Evolutionary conservation across 345 rosid species (phyloP), one percentile per base, ranked within the genome.

Genomic region (Nephelium lappaceum): DNA sequence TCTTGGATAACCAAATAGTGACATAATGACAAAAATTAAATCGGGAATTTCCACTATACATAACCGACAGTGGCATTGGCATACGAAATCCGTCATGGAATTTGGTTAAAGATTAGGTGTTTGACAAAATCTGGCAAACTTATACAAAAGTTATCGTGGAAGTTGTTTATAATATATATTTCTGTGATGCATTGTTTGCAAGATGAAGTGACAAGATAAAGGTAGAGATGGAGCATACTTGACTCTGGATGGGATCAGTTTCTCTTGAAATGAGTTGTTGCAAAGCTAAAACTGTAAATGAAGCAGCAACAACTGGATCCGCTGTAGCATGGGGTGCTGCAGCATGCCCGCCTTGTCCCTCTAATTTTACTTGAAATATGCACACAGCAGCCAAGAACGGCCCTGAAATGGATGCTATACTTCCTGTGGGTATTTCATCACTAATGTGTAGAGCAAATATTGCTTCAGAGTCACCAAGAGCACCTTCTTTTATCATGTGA

Each of bases 391-490:
- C 98, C 12, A 11, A 45, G 0, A 11, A 10, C n/a, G 98, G 87
- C 71, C 97, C 99, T 2, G 98, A 42, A 74, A 91, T 74, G 25
- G 85, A 80, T 14, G 90, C 19, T 63, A 95, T 80, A 67, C 78
- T 83, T 83, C 97, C 95, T 1, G 97, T 93, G 18, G 89, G 86
- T 21, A 47, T 74, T 18, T 4, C 55, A 36, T 4, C 0, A 53
- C 85, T 77, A 55, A 87, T 62, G 67, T 95, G 99, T 96, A 92
- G 89, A 23, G 89, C 96, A 89, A 91, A 95, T 81, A 95, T 90
- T 23, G 91, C 97, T 90, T 90, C 93, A n/a, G 98, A 86, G 41
- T 91, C 89, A 81, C 98, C 96, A 64, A 95, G 84, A 16, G 97
- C 96, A 15, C 97, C 94, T n/a, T 93, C 96, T 80, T 83, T 81